Percentiles rank a stretch among this genome's conserved stretches.
These are phyloP conservation scores for Arabidopsis arenosa DNA, from an alignment of 345 rosid species.

Conservation along the genomic window DNA sequence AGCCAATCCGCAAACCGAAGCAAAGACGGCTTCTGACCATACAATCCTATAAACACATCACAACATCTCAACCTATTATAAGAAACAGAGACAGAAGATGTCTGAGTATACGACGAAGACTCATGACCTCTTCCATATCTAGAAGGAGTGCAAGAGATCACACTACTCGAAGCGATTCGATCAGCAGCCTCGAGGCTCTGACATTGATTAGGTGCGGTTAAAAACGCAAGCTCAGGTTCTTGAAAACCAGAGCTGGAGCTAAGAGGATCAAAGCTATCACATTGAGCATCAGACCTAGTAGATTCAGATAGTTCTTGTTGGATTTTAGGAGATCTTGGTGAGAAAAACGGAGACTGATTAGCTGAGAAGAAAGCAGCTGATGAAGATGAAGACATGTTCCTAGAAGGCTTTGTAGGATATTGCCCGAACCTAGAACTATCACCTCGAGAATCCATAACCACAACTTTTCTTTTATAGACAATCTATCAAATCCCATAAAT, in stretches of 20 bases:
- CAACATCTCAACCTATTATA: slow-evolving; percentile 72
- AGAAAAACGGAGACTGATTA: slow-evolving; percentile 89
- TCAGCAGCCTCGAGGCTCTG: slow-evolving; percentile 52
- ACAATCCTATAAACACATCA: slow-evolving; percentile 82
- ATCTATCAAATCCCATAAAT: slow-evolving; percentile 49
- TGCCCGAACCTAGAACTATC: slow-evolving; percentile 71
- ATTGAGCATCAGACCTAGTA: slow-evolving; percentile 64
- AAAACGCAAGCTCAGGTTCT: slow-evolving; percentile 48
- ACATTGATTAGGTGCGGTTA: slow-evolving; percentile 47
- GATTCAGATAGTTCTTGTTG: slow-evolving; percentile 64
- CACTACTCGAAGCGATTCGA: slow-evolving; percentile 53
- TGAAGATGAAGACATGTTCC: slow-evolving; percentile 85
- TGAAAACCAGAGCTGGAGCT: slow-evolving; percentile 64
- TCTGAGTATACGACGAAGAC: slow-evolving; percentile 55
- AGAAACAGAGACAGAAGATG: slow-evolving; percentile 66
- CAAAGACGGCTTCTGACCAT: slow-evolving; percentile 79
- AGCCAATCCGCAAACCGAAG: slow-evolving; percentile 87
- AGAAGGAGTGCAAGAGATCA: slow-evolving; percentile 56
- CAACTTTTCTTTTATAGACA: slow-evolving; percentile 35
- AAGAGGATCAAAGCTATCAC: slow-evolving; percentile 61
- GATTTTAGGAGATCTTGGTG: slow-evolving; percentile 76
- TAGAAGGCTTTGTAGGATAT: slow-evolving; percentile 56
- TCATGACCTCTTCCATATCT: slow-evolving; percentile 47
- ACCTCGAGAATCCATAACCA: slow-evolving; percentile 67
- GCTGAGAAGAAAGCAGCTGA: slow-evolving; percentile 94